Evolutionary conservation across 768 basidiomycete genomes (phyloP).

Genomic region (Rhodosporidiobolus odoratus): DNA sequence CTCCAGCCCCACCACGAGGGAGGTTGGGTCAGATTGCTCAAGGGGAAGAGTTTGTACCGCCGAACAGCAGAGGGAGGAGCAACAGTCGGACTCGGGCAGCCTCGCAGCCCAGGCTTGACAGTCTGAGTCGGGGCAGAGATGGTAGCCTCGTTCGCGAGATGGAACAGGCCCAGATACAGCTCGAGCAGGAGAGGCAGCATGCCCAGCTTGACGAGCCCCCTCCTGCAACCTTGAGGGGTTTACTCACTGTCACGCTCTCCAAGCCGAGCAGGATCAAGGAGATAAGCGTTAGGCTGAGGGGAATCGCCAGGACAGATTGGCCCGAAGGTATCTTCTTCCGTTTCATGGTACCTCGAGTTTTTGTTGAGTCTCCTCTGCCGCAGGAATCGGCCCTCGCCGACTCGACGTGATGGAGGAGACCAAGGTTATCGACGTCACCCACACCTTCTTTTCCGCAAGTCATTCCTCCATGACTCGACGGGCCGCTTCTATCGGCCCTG

Average conservation of each 20-base stretch:
- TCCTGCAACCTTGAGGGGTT: slow-evolving; percentile 61
- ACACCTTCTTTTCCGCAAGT: slow-evolving; percentile 66
- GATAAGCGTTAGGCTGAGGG: slow-evolving; percentile 74
- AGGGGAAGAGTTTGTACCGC: slow-evolving; percentile 13
- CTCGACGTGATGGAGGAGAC: slow-evolving; percentile 74
- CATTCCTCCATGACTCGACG: slow-evolving; percentile 50
- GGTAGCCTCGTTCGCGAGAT: slow-evolving; percentile 21
- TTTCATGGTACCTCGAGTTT: neutral
- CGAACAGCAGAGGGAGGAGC: slow-evolving; percentile 24
- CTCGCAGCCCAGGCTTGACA: slow-evolving; percentile 7
- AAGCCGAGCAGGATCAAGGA: slow-evolving; percentile 81
- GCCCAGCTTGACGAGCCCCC: slow-evolving; percentile 38
- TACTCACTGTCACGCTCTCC: slow-evolving; percentile 59
- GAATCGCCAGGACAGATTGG: slow-evolving; percentile 68
- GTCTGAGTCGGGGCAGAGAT: slow-evolving; percentile 15
- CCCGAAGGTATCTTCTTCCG: slow-evolving; percentile 63
- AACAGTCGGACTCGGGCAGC: slow-evolving; percentile 12
- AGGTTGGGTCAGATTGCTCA: neutral
- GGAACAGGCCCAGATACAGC: neutral
- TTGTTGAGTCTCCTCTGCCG: neutral
- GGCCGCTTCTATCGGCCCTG: slow-evolving; percentile 54
- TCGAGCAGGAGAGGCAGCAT: neutral
- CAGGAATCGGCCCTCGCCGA: slow-evolving; percentile 64
- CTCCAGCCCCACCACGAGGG: slow-evolving; percentile 4
- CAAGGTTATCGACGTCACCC: slow-evolving; percentile 63